phyloP scores from a whole-genome alignment of 352 stramenopile genomes.

The Albugo candida region DNA sequence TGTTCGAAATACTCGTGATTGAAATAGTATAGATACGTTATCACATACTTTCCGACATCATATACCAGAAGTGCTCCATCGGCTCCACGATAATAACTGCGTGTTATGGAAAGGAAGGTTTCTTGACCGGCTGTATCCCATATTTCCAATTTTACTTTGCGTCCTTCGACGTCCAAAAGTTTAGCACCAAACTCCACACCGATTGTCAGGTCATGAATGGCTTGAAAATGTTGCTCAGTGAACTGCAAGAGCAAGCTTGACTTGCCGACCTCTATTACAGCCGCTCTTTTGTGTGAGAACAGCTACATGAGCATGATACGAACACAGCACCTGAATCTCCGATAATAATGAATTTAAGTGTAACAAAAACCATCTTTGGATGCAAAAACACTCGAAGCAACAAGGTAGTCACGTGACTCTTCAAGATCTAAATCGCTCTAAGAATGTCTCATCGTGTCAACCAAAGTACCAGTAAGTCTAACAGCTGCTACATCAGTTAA shows the following conservation, averaged over 20 bases:
- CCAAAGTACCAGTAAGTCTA: too few relatives aligned
- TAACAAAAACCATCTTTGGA: constrained; percentile 59
- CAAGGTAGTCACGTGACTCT: too few relatives aligned
- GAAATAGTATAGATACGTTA: background rate
- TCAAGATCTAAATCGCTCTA: too few relatives aligned
- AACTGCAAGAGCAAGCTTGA: constrained; percentile 81
- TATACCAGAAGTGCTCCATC: constrained; percentile 79
- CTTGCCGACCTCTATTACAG: constrained; percentile 64
- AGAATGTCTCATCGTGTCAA: too few relatives aligned
- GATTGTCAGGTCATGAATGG: constrained; percentile 81
- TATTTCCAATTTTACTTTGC: constrained; percentile 82
- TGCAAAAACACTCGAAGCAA: too few relatives aligned
- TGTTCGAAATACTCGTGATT: background rate
- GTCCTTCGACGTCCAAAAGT: constrained; percentile 58
- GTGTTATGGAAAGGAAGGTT: constrained; percentile 77
- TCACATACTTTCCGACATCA: constrained; percentile 35
- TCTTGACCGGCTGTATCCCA: constrained; percentile 85
- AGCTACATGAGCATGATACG: background rate
- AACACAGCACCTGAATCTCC: constrained; percentile 33
- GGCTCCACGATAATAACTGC: constrained; percentile 75
- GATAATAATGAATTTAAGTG: constrained; percentile 83
- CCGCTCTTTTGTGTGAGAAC: background rate
- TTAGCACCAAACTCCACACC: constrained; percentile 83
- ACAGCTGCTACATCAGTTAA: too few relatives aligned
- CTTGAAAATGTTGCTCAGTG: constrained; percentile 80